Conservation (phyloP, 495 filamentous ascomycete species). For the Penicillium desertorum region DNA sequence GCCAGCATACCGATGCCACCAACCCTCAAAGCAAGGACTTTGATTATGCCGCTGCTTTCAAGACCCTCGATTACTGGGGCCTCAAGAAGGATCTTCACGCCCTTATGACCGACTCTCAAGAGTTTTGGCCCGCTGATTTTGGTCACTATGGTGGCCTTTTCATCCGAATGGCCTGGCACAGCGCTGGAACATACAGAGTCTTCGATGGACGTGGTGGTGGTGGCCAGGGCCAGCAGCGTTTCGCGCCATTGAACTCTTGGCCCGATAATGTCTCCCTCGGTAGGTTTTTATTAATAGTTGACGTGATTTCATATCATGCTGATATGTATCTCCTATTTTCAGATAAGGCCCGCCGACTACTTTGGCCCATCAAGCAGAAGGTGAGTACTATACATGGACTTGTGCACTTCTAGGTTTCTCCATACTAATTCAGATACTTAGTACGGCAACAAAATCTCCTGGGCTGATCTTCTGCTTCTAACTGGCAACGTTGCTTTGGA, state of each 20-base stretch:
- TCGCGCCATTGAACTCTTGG: conserved; percentile 77
- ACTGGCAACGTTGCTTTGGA: conserved; percentile 73
- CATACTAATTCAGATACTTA: not conserved
- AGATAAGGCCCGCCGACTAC: conserved; percentile 70
- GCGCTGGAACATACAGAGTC: conserved; percentile 70
- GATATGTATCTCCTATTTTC: not conserved
- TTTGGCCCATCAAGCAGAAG: conserved; percentile 80
- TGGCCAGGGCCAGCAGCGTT: conserved; percentile 69
- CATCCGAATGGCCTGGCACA: conserved; percentile 77
- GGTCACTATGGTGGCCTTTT: conserved; percentile 76
- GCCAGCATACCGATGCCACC: conserved; percentile 61
- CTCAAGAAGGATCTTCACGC: conserved; percentile 67
- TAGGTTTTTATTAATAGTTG: not conserved
- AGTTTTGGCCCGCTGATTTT: conserved; percentile 76
- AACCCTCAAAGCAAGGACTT: conserved; percentile 62
- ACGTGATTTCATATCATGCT: not conserved
- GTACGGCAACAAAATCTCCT: conserved; percentile 77
- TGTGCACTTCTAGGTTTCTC: not conserved
- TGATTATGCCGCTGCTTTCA: conserved; percentile 68
- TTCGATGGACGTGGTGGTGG: conserved; percentile 70
- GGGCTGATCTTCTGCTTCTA: conserved; percentile 68
- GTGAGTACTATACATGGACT: not conserved
- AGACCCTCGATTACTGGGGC: conserved; percentile 65
- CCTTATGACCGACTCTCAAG: conserved; percentile 73
- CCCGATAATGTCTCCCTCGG: conserved; percentile 70